A percentile compares a stretch with the other conserved stretches of the same genome.
phyloP scores from a whole-genome alignment of 176 grass and related monocot genomes.

The Themeda triandra region DNA sequence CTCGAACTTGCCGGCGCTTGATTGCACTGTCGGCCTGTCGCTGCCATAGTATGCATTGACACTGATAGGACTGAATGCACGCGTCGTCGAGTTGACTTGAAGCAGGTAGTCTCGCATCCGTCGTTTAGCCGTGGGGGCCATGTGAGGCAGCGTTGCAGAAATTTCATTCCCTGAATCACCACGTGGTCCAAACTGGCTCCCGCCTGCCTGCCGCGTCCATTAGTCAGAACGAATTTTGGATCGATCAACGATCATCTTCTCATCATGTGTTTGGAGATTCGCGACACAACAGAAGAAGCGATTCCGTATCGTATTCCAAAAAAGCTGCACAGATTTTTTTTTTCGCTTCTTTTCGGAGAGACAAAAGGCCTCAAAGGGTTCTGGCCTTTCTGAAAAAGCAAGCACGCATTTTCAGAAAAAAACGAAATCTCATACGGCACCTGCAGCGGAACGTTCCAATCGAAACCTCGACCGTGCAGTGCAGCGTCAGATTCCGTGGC shows the following conservation, averaged over 20 bases:
- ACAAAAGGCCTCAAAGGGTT: too few relatives aligned
- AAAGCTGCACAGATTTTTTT: too few relatives aligned
- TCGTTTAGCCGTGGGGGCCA: neutral
- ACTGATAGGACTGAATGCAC: neutral
- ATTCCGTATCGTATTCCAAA: too few relatives aligned
- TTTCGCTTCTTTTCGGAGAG: too few relatives aligned
- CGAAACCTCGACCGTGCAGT: neutral
- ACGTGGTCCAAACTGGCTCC: neutral
- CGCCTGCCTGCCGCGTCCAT: too few relatives aligned
- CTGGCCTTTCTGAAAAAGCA: neutral
- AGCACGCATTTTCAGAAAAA: too few relatives aligned
- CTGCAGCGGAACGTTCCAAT: neutral
- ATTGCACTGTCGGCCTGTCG: neutral
- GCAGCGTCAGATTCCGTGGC: neutral
- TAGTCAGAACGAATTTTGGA: too few relatives aligned
- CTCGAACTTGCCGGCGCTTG: neutral
- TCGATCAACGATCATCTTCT: neutral
- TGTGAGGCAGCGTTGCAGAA: neutral
- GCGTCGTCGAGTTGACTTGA: neutral
- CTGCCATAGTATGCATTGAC: neutral
- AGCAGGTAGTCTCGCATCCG: too few relatives aligned
- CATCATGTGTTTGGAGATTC: neutral
- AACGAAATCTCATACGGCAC: neutral
- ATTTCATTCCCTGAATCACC: neutral
- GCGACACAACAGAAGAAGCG: too few relatives aligned